Conservation (phyloP, 78 protist genomes). For the Guillardia theta region DNA sequence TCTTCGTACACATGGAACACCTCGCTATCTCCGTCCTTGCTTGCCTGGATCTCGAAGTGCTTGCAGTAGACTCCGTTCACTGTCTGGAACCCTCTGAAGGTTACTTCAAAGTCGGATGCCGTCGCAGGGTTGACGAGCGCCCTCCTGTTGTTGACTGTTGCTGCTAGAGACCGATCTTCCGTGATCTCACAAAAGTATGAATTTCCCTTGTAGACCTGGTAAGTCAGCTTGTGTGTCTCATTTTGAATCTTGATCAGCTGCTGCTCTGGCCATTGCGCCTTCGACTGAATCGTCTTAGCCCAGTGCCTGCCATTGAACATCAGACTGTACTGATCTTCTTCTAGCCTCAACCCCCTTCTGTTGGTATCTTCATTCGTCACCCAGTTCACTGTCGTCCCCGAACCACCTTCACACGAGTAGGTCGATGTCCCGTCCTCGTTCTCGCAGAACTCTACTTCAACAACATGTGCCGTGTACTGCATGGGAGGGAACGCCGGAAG, state of each 20-base stretch:
- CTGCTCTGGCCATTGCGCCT: not conserved
- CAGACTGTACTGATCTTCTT: not conserved
- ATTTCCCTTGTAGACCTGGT: not conserved
- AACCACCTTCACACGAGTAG: not conserved
- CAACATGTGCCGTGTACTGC: not conserved
- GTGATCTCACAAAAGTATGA: not conserved
- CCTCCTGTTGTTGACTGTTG: not conserved
- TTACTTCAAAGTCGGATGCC: no score
- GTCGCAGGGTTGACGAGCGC: not conserved
- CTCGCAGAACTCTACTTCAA: not conserved
- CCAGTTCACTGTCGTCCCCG: not conserved
- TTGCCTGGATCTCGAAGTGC: not conserved
- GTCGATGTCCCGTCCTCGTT: not conserved
- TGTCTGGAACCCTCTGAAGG: no score
- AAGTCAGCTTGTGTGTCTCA: not conserved
- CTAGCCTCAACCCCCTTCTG: not conserved
- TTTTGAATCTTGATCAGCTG: not conserved
- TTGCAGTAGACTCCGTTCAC: not conserved
- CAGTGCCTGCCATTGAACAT: not conserved
- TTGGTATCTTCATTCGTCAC: not conserved
- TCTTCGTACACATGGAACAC: not conserved
- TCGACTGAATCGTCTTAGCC: not conserved
- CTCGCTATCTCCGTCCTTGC: not conserved
- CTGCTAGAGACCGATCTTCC: not conserved
- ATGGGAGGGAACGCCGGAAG: no score